Evolutionary conservation across 805 yeast species (phyloP).

Genomic region (Middelhovenomyces tepae): DNA sequence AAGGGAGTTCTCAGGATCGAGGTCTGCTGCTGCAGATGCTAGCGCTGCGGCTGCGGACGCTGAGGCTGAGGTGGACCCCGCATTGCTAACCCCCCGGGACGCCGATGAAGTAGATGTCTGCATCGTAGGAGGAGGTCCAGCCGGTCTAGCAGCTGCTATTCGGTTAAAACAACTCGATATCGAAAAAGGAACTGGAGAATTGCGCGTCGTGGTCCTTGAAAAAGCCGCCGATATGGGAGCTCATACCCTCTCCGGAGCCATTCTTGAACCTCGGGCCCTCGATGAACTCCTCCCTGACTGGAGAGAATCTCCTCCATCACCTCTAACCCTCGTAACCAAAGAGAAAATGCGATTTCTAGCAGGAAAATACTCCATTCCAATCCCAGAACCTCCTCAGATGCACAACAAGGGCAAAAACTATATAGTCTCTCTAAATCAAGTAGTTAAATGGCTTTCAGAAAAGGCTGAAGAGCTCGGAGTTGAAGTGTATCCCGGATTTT

Average conservation of each 20-base stretch:
- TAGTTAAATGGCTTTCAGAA: constrained; percentile 74
- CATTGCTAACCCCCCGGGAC: constrained; percentile 52
- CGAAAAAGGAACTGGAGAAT: constrained; percentile 51
- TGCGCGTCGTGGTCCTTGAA: constrained; percentile 83
- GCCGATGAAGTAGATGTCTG: constrained; percentile 86
- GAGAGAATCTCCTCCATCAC: constrained; percentile 30
- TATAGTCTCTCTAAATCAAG: constrained; percentile 74
- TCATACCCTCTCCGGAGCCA: constrained; percentile 90
- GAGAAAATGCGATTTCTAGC: constrained; percentile 70
- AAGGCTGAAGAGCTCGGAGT: constrained; percentile 91
- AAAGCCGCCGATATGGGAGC: constrained; percentile 91
- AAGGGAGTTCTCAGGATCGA: too few species aligned
- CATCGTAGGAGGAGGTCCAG: constrained; percentile 97
- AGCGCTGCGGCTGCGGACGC: neutral
- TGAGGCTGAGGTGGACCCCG: neutral
- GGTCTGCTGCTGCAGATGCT: too few species aligned
- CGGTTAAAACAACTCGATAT: constrained; percentile 75
- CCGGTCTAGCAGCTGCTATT: constrained; percentile 93
- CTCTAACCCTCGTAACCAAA: constrained; percentile 59
- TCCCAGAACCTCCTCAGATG: constrained; percentile 95
- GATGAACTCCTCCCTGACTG: constrained; percentile 71
- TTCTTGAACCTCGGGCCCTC: constrained; percentile 81
- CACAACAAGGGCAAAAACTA: constrained; percentile 70
- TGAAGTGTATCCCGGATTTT: constrained; percentile 83
- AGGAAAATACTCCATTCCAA: constrained; percentile 48